Evolutionary conservation across 306 rosid genomes (phyloP), one percentile per base, ranked within the genome.

Genomic region (Dryas drummondii): DNA sequence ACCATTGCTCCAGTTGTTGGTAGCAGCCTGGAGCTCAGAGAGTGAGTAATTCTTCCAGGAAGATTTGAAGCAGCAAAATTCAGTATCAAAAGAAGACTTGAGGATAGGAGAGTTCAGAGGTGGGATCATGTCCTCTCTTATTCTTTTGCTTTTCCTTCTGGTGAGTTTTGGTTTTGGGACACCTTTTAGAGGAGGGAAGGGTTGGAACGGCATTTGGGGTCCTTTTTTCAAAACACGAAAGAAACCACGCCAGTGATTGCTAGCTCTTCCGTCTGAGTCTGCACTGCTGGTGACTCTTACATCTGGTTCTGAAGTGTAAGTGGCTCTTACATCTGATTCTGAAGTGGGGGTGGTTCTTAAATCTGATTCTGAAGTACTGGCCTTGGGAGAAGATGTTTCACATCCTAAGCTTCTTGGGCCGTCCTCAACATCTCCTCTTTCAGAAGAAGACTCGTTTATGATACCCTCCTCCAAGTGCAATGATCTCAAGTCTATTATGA

Each of bases 1-100:
- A 94, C 99, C 97, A 44, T 66, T 79, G 84, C 92, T 87, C 76
- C 92, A 94, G 85, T 94, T 75, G 81, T 86, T n/a, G 78, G 92
- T 89, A 46, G 99, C 98, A 3, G 81, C 78, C 78, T 74, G 68
- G 32, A 94, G 83, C 72, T 94, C 92, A 3, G 86, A 26, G 32
- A 89, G 82, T 7, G 93, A 51, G 84, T 81, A 94, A 70, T 90
- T 89, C 80, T 76, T 92, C 99, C 99, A 94, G 5, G 93, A 87
- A 73, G 97, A 80, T 83, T 87, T 94, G 68, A 94, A 92, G 88
- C 79, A 82, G 79, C 78, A 60, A 51, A 90, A 78, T 37, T 85
- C 88, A 32, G 84, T 5, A 11, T 89, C 92, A 32, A 90, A 77
- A 55, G 89, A 74, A 26, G 94, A 59, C 49, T 17, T 68, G 68